Base-by-base conservation (phyloP, 2,329 filamentous ascomycete species). In the Chaetomium olivaceum region DNA sequence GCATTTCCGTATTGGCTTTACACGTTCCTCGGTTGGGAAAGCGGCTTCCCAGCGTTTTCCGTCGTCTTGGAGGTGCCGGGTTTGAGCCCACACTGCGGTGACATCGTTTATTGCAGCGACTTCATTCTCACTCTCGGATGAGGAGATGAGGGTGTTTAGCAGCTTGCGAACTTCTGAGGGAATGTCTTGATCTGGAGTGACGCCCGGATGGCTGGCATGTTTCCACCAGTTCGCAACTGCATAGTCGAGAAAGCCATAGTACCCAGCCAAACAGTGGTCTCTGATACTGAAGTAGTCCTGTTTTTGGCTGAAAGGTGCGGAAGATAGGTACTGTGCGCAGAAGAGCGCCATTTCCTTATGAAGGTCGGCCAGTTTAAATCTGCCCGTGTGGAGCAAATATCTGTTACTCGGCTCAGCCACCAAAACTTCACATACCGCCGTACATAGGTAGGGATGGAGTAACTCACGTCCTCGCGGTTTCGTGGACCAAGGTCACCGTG, bases 161-260 rank as follows among this genome's bases (percentile, higher is more conserved):
- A 48, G n/a, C 19, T 48, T 48, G 19, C 19, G n/a, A 19, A 48
- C 6, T 48, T 8, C 7, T 21, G 19, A 21, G 43, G n/a, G 3
- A 5, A 21, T 48, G 43, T n/a, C 43, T 21, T 48, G 43, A 48
- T 48, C 43, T 5, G 11, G 7, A 5, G 19, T n/a, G 2, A 9
- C 1, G 19, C 51, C 48, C n/a, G 19, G 25, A n/a, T 16, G 36
- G 36, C 8, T 62, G 4, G 14, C 33, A 48, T 62, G 60, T 21
- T 62, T 62, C 60, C 51, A 62, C 60, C 60, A 62, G 51, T 62
- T 48, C 6, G 60, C 36, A 7, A 29, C 33, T 12, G 60, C 51
- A 52, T 62, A 62, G 51, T 62, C 60, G 60, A 62, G 60, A 27
- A 62, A 62, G 1, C 51, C 39, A 14, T 62, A 62, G 25, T 62